Conservation (phyloP, 164 flowering plant species). For the Vitis amurensis region DNA sequence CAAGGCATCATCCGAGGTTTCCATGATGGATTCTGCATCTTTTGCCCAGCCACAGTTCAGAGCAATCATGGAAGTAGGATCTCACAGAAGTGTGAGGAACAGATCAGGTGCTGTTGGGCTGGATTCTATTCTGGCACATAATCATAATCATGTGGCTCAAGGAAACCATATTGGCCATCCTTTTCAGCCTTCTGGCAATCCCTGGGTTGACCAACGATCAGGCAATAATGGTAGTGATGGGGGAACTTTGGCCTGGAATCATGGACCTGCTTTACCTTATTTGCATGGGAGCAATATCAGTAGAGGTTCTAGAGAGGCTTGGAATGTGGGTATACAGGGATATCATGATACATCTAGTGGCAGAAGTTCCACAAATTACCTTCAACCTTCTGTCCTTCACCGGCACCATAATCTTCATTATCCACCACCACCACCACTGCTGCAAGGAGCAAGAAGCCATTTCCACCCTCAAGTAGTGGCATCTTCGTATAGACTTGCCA, state of each 20-base stretch:
- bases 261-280: slow-evolving; percentile 39
- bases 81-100: slow-evolving; percentile 48
- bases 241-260: slow-evolving; percentile 47
- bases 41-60: slow-evolving; percentile 33
- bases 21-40: slow-evolving; percentile 31
- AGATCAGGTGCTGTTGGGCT: slow-evolving; percentile 36
- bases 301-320: slow-evolving; percentile 45
- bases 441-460: slow-evolving; percentile 50
- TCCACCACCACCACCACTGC: slow-evolving; percentile 16
- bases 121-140: slow-evolving; percentile 38
- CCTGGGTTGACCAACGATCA: slow-evolving; percentile 51
- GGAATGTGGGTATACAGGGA: slow-evolving; percentile 34
- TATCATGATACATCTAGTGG: slow-evolving; percentile 39
- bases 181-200: slow-evolving; percentile 37
- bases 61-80: slow-evolving; percentile 37
- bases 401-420: slow-evolving; percentile 32
- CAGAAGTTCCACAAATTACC: slow-evolving; percentile 39
- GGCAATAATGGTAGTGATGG: slow-evolving; percentile 37
- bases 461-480: slow-evolving; percentile 44
- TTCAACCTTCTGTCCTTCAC: slow-evolving; percentile 45
- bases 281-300: slow-evolving; percentile 20
- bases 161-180: slow-evolving; percentile 49
- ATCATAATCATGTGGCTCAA: slow-evolving; percentile 36
- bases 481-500: slow-evolving; percentile 38
- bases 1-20: slow-evolving; percentile 40